A percentile compares a stretch with the other conserved stretches of the same genome.
Conservation (phyloP, 148 eudicot genomes). For the Selenicereus undatus region DNA sequence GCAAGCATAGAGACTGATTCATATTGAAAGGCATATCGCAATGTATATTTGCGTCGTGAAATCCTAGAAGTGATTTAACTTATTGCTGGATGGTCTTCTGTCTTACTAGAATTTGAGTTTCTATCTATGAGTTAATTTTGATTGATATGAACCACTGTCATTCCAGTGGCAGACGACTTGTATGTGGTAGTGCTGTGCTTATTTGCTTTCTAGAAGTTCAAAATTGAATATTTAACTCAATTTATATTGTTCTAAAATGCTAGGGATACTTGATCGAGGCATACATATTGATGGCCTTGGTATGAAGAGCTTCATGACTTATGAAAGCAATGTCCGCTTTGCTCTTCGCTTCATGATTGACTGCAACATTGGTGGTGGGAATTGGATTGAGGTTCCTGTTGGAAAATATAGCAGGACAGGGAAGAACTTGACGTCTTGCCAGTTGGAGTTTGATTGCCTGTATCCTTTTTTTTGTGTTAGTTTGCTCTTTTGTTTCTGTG, state of each 20-base stretch:
- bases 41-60: not conserved
- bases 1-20: too few species aligned
- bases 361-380: conserved; percentile 92
- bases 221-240: not conserved
- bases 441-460: conserved; percentile 92
- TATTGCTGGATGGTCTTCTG: not conserved
- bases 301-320: conserved; percentile 82
- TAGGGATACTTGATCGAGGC: conserved; percentile 94
- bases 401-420: conserved; percentile 62
- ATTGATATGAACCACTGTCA: not conserved
- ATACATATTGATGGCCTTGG: conserved; percentile 92
- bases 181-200: not conserved
- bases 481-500: not conserved
- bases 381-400: conserved; percentile 88
- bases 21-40: not conserved
- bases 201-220: not conserved
- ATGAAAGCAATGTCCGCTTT: conserved; percentile 89
- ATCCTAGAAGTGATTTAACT: not conserved
- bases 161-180: not conserved
- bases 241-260: conserved; percentile 11
- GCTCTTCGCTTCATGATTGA: conserved; percentile 98
- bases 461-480: conserved; percentile 45
- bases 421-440: conserved; percentile 70
- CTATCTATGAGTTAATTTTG: not conserved
- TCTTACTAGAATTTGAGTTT: conserved; percentile 4